phyloP scores from a whole-genome alignment of 2,329 filamentous ascomycete species.

The Trichoderma afroharzianum region DNA sequence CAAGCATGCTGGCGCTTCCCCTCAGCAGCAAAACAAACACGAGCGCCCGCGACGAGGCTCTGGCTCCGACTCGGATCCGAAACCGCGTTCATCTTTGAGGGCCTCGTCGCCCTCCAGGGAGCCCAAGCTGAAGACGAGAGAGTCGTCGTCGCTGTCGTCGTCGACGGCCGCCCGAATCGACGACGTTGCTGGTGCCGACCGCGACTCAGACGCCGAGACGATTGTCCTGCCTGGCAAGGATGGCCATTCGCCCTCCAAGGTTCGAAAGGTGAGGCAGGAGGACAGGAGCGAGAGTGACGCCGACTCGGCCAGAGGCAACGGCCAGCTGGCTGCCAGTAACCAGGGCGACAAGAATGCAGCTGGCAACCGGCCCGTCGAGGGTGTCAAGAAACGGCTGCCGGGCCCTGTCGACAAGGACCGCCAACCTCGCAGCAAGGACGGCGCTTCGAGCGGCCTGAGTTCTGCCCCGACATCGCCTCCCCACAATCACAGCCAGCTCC shows the following conservation, averaged over 20 bases:
- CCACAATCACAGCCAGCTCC: constrained; percentile 25
- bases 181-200: constrained; percentile 44
- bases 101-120: constrained; percentile 20
- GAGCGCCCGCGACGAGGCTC: constrained; percentile 19
- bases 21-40: constrained; percentile 34
- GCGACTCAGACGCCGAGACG: constrained; percentile 69
- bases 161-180: constrained; percentile 25
- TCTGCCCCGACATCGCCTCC: constrained; percentile 57
- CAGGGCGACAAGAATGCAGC: constrained; percentile 34
- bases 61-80: constrained; percentile 23
- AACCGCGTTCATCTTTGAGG: constrained; percentile 19
- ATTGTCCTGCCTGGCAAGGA: constrained; percentile 65
- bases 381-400: constrained; percentile 46
- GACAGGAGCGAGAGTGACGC: constrained; percentile 57
- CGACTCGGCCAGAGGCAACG: constrained; percentile 35
- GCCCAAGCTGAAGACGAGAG: constrained; percentile 7
- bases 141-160: constrained; percentile 11
- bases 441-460: constrained; percentile 52
- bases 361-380: constrained; percentile 32
- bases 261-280: constrained; percentile 62
- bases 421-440: constrained; percentile 44
- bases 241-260: constrained; percentile 60
- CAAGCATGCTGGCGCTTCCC: constrained; percentile 54
- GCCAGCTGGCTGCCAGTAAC: constrained; percentile 33
- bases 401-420: constrained; percentile 38